Conservation (phyloP, 2,329 filamentous ascomycete genomes). For the Aspergillus chevalieri region DNA sequence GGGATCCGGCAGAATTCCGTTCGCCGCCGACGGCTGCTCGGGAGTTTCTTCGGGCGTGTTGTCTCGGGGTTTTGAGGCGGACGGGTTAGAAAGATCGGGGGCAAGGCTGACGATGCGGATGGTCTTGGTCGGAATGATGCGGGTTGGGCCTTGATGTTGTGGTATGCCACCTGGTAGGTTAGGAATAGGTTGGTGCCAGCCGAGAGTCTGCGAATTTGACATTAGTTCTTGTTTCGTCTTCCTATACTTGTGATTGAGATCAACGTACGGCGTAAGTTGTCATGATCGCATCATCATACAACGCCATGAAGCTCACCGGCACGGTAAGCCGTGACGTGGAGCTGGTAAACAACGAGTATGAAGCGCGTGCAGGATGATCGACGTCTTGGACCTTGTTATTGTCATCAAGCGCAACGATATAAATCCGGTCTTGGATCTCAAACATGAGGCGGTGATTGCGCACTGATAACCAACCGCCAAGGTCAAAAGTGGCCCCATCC, state of each 20-base stretch:
- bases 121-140: constrained; percentile 35
- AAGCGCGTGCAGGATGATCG: constrained; percentile 16
- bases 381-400: constrained; percentile 21
- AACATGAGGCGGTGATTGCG: constrained; percentile 39
- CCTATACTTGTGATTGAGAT: not conserved
- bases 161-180: constrained; percentile 12
- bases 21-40: not conserved
- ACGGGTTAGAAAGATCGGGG: constrained; percentile 18
- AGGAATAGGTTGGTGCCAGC: constrained; percentile 19
- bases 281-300: constrained; percentile 45
- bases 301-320: constrained; percentile 43
- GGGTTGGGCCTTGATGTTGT: constrained; percentile 18
- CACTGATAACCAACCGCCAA: constrained; percentile 44
- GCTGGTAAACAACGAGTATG: constrained; percentile 30
- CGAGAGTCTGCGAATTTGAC: constrained; percentile 20
- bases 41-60: not conserved
- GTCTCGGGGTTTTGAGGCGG: not conserved
- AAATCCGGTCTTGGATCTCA: constrained; percentile 40
- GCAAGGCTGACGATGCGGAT: constrained; percentile 37
- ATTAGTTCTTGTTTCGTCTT: constrained; percentile 9
- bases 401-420: constrained; percentile 37
- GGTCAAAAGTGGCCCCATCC: constrained; percentile 37
- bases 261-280: constrained; percentile 36
- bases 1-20: constrained; percentile 4
- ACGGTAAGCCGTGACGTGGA: constrained; percentile 34